Evolutionary conservation across 139 green algal genomes (phyloP), one percentile per base, ranked within the genome.

Genomic region (Chlorella vulgaris): DNA sequence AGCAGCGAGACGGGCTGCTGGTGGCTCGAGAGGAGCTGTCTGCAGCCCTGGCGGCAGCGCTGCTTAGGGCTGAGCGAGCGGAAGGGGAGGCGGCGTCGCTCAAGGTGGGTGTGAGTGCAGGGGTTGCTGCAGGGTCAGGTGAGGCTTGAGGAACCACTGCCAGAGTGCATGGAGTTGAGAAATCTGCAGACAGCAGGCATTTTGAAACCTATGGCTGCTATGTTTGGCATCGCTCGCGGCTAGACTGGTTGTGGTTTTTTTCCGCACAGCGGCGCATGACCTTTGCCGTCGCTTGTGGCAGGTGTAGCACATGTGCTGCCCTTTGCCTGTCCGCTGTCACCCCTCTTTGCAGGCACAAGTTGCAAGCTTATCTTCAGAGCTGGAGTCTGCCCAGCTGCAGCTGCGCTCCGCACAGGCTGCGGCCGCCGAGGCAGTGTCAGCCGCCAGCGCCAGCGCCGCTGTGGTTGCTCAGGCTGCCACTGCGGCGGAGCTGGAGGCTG

Each of bases 321-420:
- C 58, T 31, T 67, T 51, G 1, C 19, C 36, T 15, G 21, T 31
- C 7, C 10, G 21, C 51, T 60, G 2, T 4, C 35, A 10, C 24
- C 28, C 61, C 42, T 63, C 39, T 22, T 63, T 84, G 62, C 70
- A 85, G 39, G 80, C 80, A 36, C 43, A 80, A 33, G 67, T 75
- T 42, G 51, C 69, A 22, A 73, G 82, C 62, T 74, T 88, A 33
- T 33, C 71, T 22, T 66, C 69, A 3, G 82, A 88, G 83, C 77
- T 90, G 40, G 68, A 78, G 51, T 80, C 76, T 13, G 69, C 81
- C 2, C 42, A 83, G 29, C 26, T 83, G 58, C 53, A 88, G 50
- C n/a, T 60, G 31, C 73, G 73, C 36, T 18, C 73, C 35, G 66
- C 81, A 29, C 53, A 74, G 31, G 71, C 76, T 6, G 76, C 76